phyloP scores from a whole-genome alignment of 768 basidiomycete species.

The Lactifluus subvellereus region DNA sequence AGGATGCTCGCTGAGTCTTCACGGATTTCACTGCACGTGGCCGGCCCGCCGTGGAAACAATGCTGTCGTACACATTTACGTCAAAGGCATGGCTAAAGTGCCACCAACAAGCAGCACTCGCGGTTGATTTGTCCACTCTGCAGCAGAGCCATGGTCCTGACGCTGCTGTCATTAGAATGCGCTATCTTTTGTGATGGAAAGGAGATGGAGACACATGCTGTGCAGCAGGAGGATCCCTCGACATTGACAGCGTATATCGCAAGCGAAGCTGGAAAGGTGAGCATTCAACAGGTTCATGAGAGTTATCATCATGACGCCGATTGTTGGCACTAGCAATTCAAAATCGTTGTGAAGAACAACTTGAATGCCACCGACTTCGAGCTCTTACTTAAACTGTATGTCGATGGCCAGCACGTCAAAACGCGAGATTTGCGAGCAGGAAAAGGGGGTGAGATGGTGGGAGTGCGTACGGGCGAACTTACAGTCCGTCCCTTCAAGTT shows the following conservation, averaged over 20 bases:
- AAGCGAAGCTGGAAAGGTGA: background rate
- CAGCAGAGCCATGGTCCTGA: background rate
- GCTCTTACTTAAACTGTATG: background rate
- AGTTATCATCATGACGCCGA: background rate
- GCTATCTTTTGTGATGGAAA: background rate
- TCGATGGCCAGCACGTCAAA: background rate
- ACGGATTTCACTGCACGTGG: too few species aligned
- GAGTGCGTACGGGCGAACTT: background rate
- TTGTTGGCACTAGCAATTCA: constrained; percentile 1
- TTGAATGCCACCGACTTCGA: background rate
- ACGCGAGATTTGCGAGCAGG: background rate
- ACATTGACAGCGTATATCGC: background rate
- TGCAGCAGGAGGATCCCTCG: background rate
- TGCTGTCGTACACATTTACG: too few species aligned
- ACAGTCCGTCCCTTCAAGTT: constrained; percentile 2
- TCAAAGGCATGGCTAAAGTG: too few species aligned
- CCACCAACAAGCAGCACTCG: too few species aligned
- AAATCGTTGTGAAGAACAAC: background rate
- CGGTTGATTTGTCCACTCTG: background rate
- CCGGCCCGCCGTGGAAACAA: too few species aligned
- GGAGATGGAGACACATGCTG: background rate
- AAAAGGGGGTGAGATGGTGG: background rate
- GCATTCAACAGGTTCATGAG: background rate
- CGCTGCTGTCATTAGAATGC: background rate
- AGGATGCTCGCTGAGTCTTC: too few species aligned